phyloP scores from a whole-genome alignment of 2,329 filamentous ascomycete species.

The Trichophyton rubrum region DNA sequence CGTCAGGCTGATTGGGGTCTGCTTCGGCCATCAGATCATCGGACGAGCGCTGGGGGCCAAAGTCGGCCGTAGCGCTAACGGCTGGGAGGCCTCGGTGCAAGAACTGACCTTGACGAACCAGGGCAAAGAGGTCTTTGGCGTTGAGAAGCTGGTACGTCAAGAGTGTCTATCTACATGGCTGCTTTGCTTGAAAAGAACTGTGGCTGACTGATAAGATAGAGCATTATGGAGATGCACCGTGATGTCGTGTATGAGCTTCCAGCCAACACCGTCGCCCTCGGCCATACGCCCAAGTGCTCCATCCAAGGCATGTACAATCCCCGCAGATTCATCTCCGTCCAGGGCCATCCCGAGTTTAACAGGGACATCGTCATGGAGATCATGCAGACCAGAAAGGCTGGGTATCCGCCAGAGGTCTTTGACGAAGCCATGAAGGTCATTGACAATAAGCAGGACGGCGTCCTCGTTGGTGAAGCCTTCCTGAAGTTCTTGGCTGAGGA shows the following conservation, averaged over 20 bases:
- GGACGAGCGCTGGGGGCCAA: constrained; percentile 56
- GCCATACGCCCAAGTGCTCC: constrained; percentile 51
- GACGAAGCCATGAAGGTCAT: constrained; percentile 56
- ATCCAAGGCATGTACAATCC: constrained; percentile 71
- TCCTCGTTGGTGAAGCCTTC: constrained; percentile 62
- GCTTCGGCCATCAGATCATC: constrained; percentile 80
- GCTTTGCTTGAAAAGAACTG: not conserved
- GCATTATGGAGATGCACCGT: constrained; percentile 72
- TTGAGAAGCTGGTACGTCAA: constrained; percentile 46
- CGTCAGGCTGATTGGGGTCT: constrained; percentile 64
- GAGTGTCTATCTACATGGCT: not conserved
- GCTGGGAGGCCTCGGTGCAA: constrained; percentile 73
- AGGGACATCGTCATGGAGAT: constrained; percentile 58
- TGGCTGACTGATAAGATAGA: constrained; percentile 14
- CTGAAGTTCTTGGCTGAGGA: constrained; percentile 59
- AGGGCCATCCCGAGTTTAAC: constrained; percentile 79
- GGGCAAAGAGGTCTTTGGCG: constrained; percentile 60
- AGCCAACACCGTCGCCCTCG: constrained; percentile 48
- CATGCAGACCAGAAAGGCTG: constrained; percentile 53
- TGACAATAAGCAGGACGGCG: constrained; percentile 60
- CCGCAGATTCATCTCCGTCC: constrained; percentile 57
- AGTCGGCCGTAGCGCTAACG: constrained; percentile 53
- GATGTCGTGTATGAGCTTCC: constrained; percentile 60
- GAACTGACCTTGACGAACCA: constrained; percentile 54
- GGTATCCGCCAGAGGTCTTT: constrained; percentile 59